Base-by-base conservation (phyloP, 164 flowering plant species). In the Cinnamomum chago region DNA sequence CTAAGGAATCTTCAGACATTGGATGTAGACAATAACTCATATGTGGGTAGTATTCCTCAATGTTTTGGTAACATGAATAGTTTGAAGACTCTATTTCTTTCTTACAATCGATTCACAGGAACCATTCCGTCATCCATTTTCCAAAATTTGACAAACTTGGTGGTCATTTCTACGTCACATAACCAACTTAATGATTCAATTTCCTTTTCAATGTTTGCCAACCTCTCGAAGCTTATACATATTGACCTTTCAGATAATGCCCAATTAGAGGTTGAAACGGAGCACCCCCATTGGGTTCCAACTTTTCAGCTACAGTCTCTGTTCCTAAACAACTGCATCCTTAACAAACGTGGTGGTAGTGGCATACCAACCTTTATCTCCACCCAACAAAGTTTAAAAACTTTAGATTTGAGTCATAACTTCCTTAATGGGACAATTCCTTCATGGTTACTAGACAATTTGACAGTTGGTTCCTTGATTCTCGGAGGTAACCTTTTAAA, bases 201-300 rank as follows among this genome's bases (percentile, higher is more conserved):
- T 5, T 22, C 67, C 22, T 50, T 72, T 35, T 72, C 68, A 22
- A 72, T 14, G 25, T 40, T 72, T 62, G 74, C 68, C 33, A 62
- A 72, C n/a, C 58, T 62, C 28, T 72, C 74, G 2, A 18, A 20
- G 33, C 68, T 68, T 3, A 1, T 3, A 3, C 2, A 18, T 1
- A 6, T 68, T 47, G 28, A 68, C 55, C 71, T 68, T 27, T 71
- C 73, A 18, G 2, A 1, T 14, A 52, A 52, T 55, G 40, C 12
- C 23, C 64, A 4, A 5, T 14, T 58, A 71, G 17, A 55, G 60
- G 65, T 71, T 5, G 73, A 71, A 55, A 71, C 65, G 1, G 65
- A 52, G 12, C 25, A 3, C 7, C 65, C 65, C 15, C 17, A n/a
- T 5, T 71, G 65, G 73, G 15, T 52, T 55, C 65, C 65, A 28